A percentile compares a stretch with the other conserved stretches of the same genome.
Conservation (phyloP, 306 rosid genomes). For the Cucurbita maxima region DNA sequence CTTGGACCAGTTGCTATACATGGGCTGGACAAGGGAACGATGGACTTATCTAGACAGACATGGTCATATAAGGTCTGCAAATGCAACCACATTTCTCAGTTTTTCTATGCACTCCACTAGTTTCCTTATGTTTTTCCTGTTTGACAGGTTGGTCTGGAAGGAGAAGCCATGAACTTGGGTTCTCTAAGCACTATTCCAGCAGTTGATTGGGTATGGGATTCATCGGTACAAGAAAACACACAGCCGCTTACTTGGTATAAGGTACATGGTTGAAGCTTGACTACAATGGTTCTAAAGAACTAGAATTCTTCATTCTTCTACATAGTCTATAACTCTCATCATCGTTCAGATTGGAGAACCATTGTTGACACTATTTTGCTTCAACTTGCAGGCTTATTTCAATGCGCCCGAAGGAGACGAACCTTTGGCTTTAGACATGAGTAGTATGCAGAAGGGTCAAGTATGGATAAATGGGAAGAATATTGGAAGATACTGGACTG, state of each 20-base stretch:
- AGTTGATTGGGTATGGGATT: constrained; percentile 43
- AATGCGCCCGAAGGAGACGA: constrained; percentile 49
- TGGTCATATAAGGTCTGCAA: constrained; percentile 85
- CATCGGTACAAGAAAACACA: constrained; percentile 19
- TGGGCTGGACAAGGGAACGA: constrained; percentile 51
- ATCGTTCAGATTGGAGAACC: neutral
- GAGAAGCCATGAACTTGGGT: constrained; percentile 30
- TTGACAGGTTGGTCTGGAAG: constrained; percentile 35
- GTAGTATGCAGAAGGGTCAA: constrained; percentile 75
- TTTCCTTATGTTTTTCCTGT: neutral
- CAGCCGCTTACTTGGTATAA: constrained; percentile 56
- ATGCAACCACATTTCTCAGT: neutral
- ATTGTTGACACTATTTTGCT: neutral
- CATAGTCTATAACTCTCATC: neutral
- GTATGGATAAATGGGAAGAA: constrained; percentile 76
- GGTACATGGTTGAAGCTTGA: constrained; percentile 14
- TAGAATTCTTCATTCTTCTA: neutral
- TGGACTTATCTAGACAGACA: constrained; percentile 63
- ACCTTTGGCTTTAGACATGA: constrained; percentile 77
- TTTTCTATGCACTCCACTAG: neutral
- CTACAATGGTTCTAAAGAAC: neutral
- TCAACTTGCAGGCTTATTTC: constrained; percentile 36
- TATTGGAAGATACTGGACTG: constrained; percentile 83
- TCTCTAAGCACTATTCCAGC: constrained; percentile 29
- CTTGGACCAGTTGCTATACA: constrained; percentile 56